Conservation (phyloP, 2,329 filamentous ascomycete species). For the Beauveria sp. region DNA sequence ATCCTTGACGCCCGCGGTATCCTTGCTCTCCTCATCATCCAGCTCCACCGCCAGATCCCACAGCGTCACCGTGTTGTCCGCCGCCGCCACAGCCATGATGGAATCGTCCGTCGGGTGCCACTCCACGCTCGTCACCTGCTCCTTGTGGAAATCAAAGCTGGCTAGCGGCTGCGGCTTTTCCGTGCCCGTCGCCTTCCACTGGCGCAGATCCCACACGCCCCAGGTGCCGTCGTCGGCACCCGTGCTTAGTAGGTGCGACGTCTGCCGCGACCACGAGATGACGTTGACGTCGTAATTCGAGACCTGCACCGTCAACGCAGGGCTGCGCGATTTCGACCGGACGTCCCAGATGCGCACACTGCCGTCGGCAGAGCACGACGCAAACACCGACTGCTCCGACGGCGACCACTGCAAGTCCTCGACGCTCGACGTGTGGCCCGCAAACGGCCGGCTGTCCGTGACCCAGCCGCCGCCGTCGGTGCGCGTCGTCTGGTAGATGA, state of each 20-base stretch:
- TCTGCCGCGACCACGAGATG: constrained; percentile 88
- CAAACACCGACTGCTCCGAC: constrained; percentile 85
- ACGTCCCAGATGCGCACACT: constrained; percentile 96
- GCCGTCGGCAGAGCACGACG: constrained; percentile 88
- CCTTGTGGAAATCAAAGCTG: constrained; percentile 89
- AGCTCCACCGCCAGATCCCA: constrained; percentile 97
- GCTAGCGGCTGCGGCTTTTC: constrained; percentile 74
- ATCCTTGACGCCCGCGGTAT: constrained; percentile 78
- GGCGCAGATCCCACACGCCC: constrained; percentile 92
- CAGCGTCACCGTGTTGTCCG: constrained; percentile 87
- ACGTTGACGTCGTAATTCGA: constrained; percentile 89
- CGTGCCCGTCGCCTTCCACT: constrained; percentile 64
- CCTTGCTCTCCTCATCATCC: constrained; percentile 92
- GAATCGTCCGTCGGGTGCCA: constrained; percentile 98
- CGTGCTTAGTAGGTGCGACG: constrained; percentile 80
- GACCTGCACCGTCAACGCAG: constrained; percentile 81
- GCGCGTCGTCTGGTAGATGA: constrained; percentile 81
- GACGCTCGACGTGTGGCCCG: constrained; percentile 75
- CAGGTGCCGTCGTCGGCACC: constrained; percentile 91
- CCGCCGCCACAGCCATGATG: constrained; percentile 85
- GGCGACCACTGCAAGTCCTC: constrained; percentile 98
- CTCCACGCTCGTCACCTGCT: constrained; percentile 91
- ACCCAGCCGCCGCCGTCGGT: constrained; percentile 85
- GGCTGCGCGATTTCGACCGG: constrained; percentile 78
- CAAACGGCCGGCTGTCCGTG: constrained; percentile 76